Evolutionary conservation across 2,329 filamentous ascomycete genomes (phyloP).

Genomic region (Akanthomyces muscarius): DNA sequence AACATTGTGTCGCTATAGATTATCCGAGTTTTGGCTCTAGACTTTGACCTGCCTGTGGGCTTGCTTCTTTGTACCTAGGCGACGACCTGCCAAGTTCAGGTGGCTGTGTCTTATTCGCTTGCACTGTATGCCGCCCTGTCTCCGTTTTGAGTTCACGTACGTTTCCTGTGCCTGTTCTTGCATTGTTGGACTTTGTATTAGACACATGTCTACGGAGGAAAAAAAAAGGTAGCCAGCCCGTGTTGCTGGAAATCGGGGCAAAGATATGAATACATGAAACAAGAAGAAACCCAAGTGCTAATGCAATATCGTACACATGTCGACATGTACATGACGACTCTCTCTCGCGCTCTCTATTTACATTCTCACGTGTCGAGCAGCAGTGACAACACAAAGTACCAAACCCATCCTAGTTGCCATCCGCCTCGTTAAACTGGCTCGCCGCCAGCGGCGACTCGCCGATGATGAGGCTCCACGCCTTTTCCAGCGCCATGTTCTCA

Average conservation of each 20-base stretch:
- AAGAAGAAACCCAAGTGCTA: background rate
- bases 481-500: slow-evolving; percentile 14
- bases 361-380: background rate
- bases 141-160: too few relatives aligned
- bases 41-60: too few relatives aligned
- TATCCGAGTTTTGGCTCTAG: too few relatives aligned
- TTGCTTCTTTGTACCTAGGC: too few relatives aligned
- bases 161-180: too few relatives aligned
- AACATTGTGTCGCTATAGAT: too few relatives aligned
- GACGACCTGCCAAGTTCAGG: too few relatives aligned
- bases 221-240: background rate
- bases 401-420: background rate
- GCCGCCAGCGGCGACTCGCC: slow-evolving; percentile 2
- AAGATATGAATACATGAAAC: background rate
- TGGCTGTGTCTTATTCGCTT: background rate
- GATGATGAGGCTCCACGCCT: slow-evolving; percentile 5
- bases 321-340: background rate
- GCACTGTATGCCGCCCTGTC: background rate
- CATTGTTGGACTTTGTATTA: too few relatives aligned
- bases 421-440: slow-evolving; percentile 7
- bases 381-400: too few relatives aligned
- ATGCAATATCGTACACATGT: background rate
- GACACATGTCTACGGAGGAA: too few relatives aligned
- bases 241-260: background rate
- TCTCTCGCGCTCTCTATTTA: background rate